A percentile compares a stretch with the other conserved stretches of the same genome.
Conservation (phyloP, 441 rosid genomes). For the Sinapis alba region DNA sequence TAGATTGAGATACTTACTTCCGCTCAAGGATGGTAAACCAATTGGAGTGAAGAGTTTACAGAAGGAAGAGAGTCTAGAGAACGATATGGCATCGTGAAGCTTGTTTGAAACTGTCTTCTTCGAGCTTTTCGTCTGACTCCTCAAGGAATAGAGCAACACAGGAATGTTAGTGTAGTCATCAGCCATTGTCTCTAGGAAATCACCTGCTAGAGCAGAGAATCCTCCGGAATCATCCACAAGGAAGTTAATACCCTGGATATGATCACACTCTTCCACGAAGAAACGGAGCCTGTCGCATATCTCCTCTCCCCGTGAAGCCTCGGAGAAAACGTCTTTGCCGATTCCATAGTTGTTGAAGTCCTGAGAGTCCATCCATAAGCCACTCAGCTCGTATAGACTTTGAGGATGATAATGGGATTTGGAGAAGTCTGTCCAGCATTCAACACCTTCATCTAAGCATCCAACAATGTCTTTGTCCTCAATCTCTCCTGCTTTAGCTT, state of each 20-base stretch:
- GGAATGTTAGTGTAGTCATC: constrained; percentile 80
- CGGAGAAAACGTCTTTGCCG: constrained; percentile 72
- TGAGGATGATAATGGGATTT: constrained; percentile 88
- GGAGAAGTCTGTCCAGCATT: constrained; percentile 92
- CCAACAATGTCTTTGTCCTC: constrained; percentile 73
- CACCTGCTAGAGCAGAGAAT: constrained; percentile 77
- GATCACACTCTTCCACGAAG: constrained; percentile 92
- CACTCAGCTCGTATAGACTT: constrained; percentile 73
- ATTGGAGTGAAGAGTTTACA: constrained; percentile 75
- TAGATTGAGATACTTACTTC: constrained; percentile 63
- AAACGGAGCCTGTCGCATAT: constrained; percentile 78
- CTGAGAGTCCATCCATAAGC: constrained; percentile 58
- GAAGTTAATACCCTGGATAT: constrained; percentile 93
- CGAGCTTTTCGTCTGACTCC: constrained; percentile 52
- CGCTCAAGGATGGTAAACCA: constrained; percentile 70
- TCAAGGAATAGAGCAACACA: constrained; percentile 70
- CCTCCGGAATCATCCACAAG: constrained; percentile 89
- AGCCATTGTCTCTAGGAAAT: constrained; percentile 76
- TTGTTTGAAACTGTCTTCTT: constrained; percentile 56
- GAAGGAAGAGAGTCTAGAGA: constrained; percentile 66
- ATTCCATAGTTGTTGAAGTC: constrained; percentile 77
- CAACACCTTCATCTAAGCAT: constrained; percentile 63
- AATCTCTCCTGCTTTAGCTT: constrained; percentile 44
- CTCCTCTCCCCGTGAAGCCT: constrained; percentile 69
- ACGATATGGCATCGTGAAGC: constrained; percentile 84